These are phyloP conservation scores for Eucalyptus sp. DNA, from an alignment of 345 rosid genomes.

Conservation along the genomic window DNA sequence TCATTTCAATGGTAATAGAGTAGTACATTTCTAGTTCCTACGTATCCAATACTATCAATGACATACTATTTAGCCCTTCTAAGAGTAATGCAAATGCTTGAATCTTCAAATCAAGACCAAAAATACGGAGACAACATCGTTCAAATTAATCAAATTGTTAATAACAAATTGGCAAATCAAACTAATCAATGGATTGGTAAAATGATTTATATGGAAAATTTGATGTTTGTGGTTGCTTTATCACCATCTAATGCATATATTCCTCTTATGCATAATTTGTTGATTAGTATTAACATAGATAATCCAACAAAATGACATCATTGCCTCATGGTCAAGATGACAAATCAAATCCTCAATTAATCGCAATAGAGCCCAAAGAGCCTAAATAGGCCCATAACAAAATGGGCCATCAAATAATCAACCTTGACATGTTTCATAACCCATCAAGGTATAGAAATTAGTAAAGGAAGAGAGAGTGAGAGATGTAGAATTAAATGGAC, in stretches of 20 bases:
- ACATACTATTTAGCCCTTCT: not conserved
- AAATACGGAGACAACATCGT: fast-evolving
- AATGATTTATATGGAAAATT: not conserved
- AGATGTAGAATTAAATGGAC: too few relatives aligned
- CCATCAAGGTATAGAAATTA: too few relatives aligned
- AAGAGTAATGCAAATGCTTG: not conserved
- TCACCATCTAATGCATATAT: not conserved
- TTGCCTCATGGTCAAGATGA: fast-evolving
- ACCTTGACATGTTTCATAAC: too few relatives aligned
- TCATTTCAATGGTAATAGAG: not conserved
- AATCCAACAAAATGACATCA: not conserved
- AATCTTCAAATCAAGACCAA: not conserved
- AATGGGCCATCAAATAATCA: not conserved
- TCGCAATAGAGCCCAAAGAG: fast-evolving
- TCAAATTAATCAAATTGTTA: not conserved
- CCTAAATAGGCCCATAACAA: not conserved
- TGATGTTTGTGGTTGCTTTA: not conserved
- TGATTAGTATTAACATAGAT: too few relatives aligned
- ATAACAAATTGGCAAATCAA: too few relatives aligned
- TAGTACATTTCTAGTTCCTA: not conserved
- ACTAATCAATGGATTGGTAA: not conserved
- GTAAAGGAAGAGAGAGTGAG: too few relatives aligned
- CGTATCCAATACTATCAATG: too few relatives aligned
- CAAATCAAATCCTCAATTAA: not conserved
- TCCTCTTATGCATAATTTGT: fast-evolving